phyloP scores from a whole-genome alignment of 2,329 filamentous ascomycete genomes.

The Aspergillus sp. region DNA sequence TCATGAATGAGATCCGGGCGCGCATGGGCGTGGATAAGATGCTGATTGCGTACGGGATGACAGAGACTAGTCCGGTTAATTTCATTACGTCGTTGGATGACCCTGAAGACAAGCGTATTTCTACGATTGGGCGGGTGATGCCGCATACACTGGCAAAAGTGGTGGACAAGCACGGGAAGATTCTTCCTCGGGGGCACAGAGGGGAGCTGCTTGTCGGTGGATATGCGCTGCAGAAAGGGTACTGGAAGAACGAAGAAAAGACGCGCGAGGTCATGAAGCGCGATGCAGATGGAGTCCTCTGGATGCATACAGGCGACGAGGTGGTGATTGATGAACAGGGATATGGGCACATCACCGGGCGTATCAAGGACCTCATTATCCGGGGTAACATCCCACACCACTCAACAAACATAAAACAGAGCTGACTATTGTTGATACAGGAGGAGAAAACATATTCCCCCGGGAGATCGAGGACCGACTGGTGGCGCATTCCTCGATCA shows the following conservation, averaged over 20 bases:
- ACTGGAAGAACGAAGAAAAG: conserved; percentile 32
- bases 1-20: conserved; percentile 63
- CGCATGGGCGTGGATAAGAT: conserved; percentile 72
- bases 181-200: conserved; percentile 61
- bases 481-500: conserved; percentile 58
- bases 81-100: conserved; percentile 76
- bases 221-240: conserved; percentile 63
- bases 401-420: not conserved
- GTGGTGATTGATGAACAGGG: conserved; percentile 53
- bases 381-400: conserved; percentile 44
- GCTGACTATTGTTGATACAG: conserved; percentile 28
- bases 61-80: conserved; percentile 68
- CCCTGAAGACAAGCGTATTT: conserved; percentile 65
- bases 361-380: conserved; percentile 77
- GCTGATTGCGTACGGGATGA: conserved; percentile 93
- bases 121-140: conserved; percentile 69
- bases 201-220: conserved; percentile 74
- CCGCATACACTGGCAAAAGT: conserved; percentile 77
- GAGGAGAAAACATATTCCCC: conserved; percentile 68
- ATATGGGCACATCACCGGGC: conserved; percentile 68
- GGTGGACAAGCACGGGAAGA: conserved; percentile 63
- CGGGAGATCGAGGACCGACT: conserved; percentile 70
- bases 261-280: conserved; percentile 67
- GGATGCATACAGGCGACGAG: conserved; percentile 63
- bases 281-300: conserved; percentile 55